Evolutionary conservation across 2,329 filamentous ascomycete genomes (phyloP).

Genomic region (Lizonia empirigonia): DNA sequence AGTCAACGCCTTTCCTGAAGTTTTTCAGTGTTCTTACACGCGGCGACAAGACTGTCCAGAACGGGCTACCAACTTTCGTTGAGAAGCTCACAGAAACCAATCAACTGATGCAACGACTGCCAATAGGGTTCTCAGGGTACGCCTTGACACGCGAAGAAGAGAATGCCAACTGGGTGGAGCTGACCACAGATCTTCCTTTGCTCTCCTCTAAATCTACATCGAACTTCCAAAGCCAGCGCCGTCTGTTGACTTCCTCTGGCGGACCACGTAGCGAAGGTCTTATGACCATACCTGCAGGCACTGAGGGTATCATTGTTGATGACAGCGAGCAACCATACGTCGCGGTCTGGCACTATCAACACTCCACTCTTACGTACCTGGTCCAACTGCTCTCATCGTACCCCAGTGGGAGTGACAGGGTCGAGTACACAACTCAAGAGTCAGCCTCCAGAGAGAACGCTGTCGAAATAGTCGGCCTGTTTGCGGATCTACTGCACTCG

Average conservation of each 20-base stretch:
- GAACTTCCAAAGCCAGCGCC: conserved; percentile 29
- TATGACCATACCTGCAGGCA: conserved; percentile 70
- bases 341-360: conserved; percentile 73
- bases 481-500: conserved; percentile 69
- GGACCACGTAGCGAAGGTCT: conserved; percentile 39
- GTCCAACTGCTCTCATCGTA: conserved; percentile 76
- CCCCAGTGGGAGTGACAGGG: conserved; percentile 59
- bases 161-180: conserved; percentile 76
- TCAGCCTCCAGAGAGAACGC: conserved; percentile 65
- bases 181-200: conserved; percentile 68
- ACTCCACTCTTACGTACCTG: conserved; percentile 80
- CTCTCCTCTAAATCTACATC: conserved; percentile 53
- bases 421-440: conserved; percentile 54
- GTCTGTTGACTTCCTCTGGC: conserved; percentile 27
- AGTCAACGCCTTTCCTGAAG: conserved; percentile 77
- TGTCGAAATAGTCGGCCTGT: conserved; percentile 73
- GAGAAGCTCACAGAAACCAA: conserved; percentile 71
- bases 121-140: conserved; percentile 73
- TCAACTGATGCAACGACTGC: conserved; percentile 78
- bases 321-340: conserved; percentile 74
- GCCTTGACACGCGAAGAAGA: conserved; percentile 83
- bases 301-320: conserved; percentile 73
- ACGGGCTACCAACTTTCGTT: conserved; percentile 59
- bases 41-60: conserved; percentile 52
- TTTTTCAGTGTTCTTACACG: conserved; percentile 69